Percentiles rank a stretch among this genome's conserved stretches.
These are phyloP conservation scores for Phytophthora sp. DNA, from an alignment of 352 stramenopile species.

Conservation along the genomic window DNA sequence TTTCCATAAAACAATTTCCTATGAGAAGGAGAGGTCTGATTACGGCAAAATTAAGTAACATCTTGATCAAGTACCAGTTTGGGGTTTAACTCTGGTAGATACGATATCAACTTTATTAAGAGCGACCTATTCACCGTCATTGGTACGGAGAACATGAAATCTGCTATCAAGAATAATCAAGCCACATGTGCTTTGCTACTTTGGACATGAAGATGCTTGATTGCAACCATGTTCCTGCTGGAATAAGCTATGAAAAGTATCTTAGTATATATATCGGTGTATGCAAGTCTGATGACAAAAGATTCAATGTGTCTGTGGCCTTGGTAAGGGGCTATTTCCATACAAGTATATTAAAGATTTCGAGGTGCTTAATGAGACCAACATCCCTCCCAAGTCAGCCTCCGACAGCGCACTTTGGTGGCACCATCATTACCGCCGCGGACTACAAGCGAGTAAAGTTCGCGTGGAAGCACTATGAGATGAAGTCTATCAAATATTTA, in stretches of 20 bases:
- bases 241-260: slow-evolving; percentile 38
- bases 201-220: slow-evolving; percentile 35
- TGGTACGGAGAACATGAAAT: slow-evolving; percentile 16
- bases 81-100: too few species aligned
- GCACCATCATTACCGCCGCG: slow-evolving; percentile 24
- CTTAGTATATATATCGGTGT: slow-evolving; percentile 37
- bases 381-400: slow-evolving; percentile 25
- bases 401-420: slow-evolving; percentile 24
- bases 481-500: too few species aligned
- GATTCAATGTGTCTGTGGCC: slow-evolving; percentile 33
- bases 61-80: slow-evolving; percentile 17
- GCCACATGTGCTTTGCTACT: slow-evolving; percentile 43
- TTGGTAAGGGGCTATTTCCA: too few species aligned
- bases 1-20: background rate
- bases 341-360: too few species aligned
- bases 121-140: too few species aligned
- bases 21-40: background rate
- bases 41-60: background rate
- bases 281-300: slow-evolving; percentile 43
- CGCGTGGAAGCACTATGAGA: slow-evolving; percentile 41
- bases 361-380: slow-evolving; percentile 30
- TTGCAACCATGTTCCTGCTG: slow-evolving; percentile 40
- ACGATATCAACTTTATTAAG: too few species aligned
- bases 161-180: slow-evolving; percentile 36
- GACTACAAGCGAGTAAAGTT: slow-evolving; percentile 40